Conservation (phyloP, 2,329 filamentous ascomycete species). For the Fusarium pseudonygamai region DNA sequence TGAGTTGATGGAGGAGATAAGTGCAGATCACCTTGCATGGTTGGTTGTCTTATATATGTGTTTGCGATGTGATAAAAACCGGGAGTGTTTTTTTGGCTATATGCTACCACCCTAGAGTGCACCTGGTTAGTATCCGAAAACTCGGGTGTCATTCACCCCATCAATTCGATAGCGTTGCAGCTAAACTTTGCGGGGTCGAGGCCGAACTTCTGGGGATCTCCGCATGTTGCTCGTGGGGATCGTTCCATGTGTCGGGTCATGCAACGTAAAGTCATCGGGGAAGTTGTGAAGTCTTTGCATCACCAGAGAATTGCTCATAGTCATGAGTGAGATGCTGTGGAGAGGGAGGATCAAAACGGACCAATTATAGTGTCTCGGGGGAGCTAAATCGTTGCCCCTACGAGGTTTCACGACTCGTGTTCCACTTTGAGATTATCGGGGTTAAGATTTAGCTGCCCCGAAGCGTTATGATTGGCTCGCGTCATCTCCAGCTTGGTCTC, state of each 20-base stretch:
- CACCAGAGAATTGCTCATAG: not conserved
- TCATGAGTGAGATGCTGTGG: not conserved
- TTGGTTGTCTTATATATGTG: not conserved
- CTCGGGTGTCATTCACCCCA: not conserved
- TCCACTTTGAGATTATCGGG: not conserved
- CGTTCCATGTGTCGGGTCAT: not conserved
- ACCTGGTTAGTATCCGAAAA: not conserved
- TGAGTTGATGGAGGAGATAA: too few species aligned
- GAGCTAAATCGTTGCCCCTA: slow-evolving; percentile 29
- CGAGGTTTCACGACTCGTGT: not conserved
- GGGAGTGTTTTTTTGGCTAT: not conserved
- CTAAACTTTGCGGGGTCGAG: slow-evolving; percentile 2
- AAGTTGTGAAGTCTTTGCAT: not conserved
- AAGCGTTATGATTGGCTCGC: not conserved
- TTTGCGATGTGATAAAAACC: not conserved
- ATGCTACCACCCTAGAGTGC: not conserved
- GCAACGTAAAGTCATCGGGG: not conserved
- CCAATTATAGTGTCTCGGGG: slow-evolving; percentile 36
- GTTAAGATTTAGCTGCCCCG: not conserved
- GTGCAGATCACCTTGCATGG: not conserved
- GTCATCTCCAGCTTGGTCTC: accelerated
- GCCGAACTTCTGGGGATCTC: not conserved
- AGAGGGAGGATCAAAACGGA: accelerated
- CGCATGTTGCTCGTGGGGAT: not conserved
- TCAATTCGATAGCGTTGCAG: slow-evolving; percentile 1